These are phyloP conservation scores for Apium graveolens DNA, from an alignment of 129 eudicot species.

Conservation along the genomic window DNA sequence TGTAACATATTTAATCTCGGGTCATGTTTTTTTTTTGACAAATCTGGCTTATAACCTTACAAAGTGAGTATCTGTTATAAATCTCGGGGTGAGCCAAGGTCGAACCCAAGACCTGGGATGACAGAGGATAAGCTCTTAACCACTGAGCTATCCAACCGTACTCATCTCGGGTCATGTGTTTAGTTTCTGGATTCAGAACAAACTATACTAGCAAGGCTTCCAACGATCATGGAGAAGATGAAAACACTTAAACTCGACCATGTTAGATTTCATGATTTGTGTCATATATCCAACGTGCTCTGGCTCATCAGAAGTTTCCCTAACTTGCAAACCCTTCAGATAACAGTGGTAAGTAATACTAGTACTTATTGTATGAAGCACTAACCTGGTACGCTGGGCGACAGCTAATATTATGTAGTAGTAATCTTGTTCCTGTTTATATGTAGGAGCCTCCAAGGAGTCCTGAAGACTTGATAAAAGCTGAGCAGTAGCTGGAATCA, in stretches of 20 bases:
- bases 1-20: no score
- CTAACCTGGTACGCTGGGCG: neutral
- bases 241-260: neutral
- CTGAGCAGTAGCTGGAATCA: neutral
- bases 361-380: neutral
- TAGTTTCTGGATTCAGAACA: neutral
- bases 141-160: no score
- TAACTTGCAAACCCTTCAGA: neutral
- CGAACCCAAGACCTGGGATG: no score
- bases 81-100: no score
- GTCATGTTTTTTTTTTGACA: no score
- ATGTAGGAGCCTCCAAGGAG: neutral
- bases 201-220: neutral
- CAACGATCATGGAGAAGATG: neutral
- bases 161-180: no score
- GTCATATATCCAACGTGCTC: neutral
- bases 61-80: no score
- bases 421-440: neutral
- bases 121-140: no score
- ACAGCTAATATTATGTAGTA: neutral
- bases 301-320: neutral
- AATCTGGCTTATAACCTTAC: no score
- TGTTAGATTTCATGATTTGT: neutral
- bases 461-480: neutral
- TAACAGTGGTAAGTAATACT: neutral